Conservation (phyloP, 2,329 filamentous ascomycete genomes). For the Shiraia bambusicola region DNA sequence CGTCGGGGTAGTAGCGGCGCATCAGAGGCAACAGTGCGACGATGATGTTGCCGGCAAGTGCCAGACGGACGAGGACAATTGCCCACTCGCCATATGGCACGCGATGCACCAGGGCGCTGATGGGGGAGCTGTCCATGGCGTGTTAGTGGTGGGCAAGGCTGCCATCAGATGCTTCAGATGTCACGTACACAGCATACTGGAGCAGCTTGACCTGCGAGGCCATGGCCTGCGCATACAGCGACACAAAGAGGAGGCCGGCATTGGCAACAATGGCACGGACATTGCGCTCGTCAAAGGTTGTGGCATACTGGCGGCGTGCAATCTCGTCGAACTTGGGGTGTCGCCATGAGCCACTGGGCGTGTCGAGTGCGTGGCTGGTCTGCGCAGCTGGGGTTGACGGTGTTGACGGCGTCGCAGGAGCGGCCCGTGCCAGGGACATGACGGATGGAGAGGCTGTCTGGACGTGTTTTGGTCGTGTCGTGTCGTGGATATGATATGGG, state of each 20-base stretch:
- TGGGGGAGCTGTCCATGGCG: constrained; percentile 35
- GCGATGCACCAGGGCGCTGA: constrained; percentile 39
- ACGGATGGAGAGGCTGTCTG: too few relatives aligned
- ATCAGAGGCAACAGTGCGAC: constrained; percentile 72
- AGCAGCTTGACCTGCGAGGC: constrained; percentile 23
- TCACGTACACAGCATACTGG: constrained; percentile 26
- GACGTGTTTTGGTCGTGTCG: too few relatives aligned
- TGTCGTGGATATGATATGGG: constrained; percentile 6
- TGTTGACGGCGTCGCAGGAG: constrained; percentile 22
- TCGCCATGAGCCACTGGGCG: constrained; percentile 74
- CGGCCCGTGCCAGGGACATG: constrained; percentile 22
- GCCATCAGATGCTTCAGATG: too few relatives aligned
- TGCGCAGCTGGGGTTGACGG: constrained; percentile 30
- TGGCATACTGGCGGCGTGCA: constrained; percentile 73
- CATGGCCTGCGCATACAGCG: constrained; percentile 43
- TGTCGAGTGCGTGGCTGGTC: constrained; percentile 21
- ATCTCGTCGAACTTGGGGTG: constrained; percentile 91
- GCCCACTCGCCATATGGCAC: constrained; percentile 42
- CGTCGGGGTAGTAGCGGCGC: constrained; percentile 61
- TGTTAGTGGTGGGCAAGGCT: constrained; percentile 13
- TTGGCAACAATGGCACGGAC: constrained; percentile 71
- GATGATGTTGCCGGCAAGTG: constrained; percentile 64
- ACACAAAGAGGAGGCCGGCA: constrained; percentile 54
- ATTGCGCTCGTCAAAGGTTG: constrained; percentile 77
- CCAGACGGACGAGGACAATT: constrained; percentile 55